Percentiles rank a stretch among this genome's conserved stretches.
These are phyloP conservation scores for Mycena rebaudengoi DNA, from an alignment of 768 basidiomycete genomes.

Conservation along the genomic window DNA sequence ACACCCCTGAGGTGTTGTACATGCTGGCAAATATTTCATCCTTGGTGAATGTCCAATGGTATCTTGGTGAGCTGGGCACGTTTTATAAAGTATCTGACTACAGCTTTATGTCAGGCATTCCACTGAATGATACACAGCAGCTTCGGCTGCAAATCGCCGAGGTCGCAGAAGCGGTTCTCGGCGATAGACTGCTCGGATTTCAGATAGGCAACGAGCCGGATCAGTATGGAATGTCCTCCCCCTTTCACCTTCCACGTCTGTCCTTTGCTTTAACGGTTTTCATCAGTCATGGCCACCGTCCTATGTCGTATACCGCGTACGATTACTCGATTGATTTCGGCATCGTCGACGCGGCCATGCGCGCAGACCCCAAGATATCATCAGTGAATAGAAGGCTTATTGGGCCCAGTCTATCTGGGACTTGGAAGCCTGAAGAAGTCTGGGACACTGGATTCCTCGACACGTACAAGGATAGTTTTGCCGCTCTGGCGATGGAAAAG, in stretches of 20 bases:
- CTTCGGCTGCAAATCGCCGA: conserved; percentile 66
- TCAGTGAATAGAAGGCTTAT: conserved; percentile 58
- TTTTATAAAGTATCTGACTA: conserved; percentile 13
- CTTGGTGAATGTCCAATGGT: conserved; percentile 58
- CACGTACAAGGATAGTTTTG: background rate
- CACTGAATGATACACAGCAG: conserved; percentile 72
- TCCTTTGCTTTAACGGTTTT: background rate
- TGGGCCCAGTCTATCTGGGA: conserved; percentile 58
- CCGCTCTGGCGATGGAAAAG: conserved; percentile 15
- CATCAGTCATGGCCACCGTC: conserved; percentile 38
- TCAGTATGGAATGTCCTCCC: conserved; percentile 20
- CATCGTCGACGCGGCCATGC: conserved; percentile 51
- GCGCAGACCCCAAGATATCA: conserved; percentile 42
- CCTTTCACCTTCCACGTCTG: background rate
- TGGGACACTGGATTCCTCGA: conserved; percentile 66
- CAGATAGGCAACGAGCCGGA: conserved; percentile 58
- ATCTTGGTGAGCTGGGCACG: conserved; percentile 43
- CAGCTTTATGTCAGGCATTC: conserved; percentile 64
- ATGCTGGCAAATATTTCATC: conserved; percentile 61
- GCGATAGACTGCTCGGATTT: conserved; percentile 70
- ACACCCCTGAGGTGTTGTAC: conserved; percentile 68
- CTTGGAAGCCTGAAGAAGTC: conserved; percentile 61
- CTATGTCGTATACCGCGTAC: conserved; percentile 46
- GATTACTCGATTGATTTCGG: conserved; percentile 68
- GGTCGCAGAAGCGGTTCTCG: conserved; percentile 71